These are phyloP conservation scores for Talaromyces sp. DNA, from an alignment of 2,329 filamentous ascomycete genomes.

Conservation along the genomic window DNA sequence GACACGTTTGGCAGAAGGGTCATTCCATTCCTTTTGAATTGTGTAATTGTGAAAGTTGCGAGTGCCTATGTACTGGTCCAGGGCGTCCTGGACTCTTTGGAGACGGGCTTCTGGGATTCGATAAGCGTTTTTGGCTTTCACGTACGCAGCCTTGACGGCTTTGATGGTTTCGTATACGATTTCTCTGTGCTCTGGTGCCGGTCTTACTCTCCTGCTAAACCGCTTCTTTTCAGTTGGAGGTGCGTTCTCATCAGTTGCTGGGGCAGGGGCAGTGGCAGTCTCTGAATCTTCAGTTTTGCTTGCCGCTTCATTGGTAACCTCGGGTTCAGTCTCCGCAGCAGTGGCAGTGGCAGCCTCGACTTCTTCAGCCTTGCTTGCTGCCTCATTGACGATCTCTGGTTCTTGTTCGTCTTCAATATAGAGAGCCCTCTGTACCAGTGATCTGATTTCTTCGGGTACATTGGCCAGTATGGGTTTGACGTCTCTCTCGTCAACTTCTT, in stretches of 20 bases:
- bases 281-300: constrained; percentile 6
- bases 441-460: constrained; percentile 36
- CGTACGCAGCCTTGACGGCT: constrained; percentile 73
- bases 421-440: constrained; percentile 35
- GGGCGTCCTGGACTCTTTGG: constrained; percentile 65
- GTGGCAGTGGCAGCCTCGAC: neutral
- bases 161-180: constrained; percentile 62
- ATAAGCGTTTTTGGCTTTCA: constrained; percentile 76
- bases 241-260: constrained; percentile 7
- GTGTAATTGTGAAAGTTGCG: constrained; percentile 98
- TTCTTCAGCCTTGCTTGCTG: constrained; percentile 11
- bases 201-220: constrained; percentile 1
- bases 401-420: constrained; percentile 29
- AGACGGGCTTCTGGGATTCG: constrained; percentile 69
- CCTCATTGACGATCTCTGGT: constrained; percentile 12
- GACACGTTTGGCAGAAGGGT: constrained; percentile 78
- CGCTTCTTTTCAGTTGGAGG: neutral
- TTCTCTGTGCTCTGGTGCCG: constrained; percentile 24
- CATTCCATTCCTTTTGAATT: constrained; percentile 73
- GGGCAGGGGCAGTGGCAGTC: neutral
- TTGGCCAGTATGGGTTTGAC: constrained; percentile 61
- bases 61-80: constrained; percentile 74
- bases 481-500: constrained; percentile 69
- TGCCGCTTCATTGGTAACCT: constrained; percentile 13
- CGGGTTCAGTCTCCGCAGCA: neutral